These are phyloP conservation scores for Penicillium griseofulvum DNA, from an alignment of 2,329 filamentous ascomycete species.

Conservation along the genomic window DNA sequence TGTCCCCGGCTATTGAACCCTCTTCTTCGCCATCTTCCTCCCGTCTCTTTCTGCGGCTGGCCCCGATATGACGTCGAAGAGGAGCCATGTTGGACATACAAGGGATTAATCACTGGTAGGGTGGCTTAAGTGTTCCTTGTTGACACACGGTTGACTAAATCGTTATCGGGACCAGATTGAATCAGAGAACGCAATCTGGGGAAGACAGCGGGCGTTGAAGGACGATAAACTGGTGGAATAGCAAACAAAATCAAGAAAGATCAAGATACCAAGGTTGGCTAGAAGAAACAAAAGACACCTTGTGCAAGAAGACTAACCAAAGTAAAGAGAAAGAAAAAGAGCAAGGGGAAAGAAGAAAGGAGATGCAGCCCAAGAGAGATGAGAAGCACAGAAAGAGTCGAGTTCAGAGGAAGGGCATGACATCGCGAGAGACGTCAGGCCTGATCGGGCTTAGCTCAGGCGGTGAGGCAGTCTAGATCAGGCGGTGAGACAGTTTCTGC, in stretches of 20 bases:
- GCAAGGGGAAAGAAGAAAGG: slow-evolving; percentile 15
- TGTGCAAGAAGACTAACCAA: slow-evolving; percentile 3
- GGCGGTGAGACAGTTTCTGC: slow-evolving; percentile 21
- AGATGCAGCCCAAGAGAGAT: slow-evolving; percentile 20
- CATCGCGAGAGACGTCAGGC: slow-evolving; percentile 25
- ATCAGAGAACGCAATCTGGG: slow-evolving; percentile 19
- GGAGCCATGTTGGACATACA: slow-evolving; percentile 39
- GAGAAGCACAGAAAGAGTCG: slow-evolving; percentile 19
- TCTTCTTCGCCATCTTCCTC: slow-evolving; percentile 53
- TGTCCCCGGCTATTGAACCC: slow-evolving; percentile 48
- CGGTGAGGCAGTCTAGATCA: slow-evolving; percentile 19
- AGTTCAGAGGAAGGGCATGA: slow-evolving; percentile 22
- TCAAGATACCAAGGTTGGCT: slow-evolving; percentile 10
- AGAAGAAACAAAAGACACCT: slow-evolving; percentile 4
- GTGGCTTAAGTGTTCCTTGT: not conserved
- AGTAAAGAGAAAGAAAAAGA: slow-evolving; percentile 13
- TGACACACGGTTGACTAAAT: slow-evolving; percentile 5
- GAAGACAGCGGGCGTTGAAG: slow-evolving; percentile 20
- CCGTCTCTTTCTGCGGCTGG: slow-evolving; percentile 45
- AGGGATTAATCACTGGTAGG: not conserved
- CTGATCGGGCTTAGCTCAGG: slow-evolving; percentile 23
- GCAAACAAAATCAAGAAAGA: slow-evolving; percentile 4
- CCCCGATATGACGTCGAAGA: slow-evolving; percentile 44
- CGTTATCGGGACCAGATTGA: slow-evolving; percentile 4
- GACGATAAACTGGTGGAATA: slow-evolving; percentile 9